Base-by-base conservation (phyloP, 1,284 basidiomycete species). In the Tilletia indica region DNA sequence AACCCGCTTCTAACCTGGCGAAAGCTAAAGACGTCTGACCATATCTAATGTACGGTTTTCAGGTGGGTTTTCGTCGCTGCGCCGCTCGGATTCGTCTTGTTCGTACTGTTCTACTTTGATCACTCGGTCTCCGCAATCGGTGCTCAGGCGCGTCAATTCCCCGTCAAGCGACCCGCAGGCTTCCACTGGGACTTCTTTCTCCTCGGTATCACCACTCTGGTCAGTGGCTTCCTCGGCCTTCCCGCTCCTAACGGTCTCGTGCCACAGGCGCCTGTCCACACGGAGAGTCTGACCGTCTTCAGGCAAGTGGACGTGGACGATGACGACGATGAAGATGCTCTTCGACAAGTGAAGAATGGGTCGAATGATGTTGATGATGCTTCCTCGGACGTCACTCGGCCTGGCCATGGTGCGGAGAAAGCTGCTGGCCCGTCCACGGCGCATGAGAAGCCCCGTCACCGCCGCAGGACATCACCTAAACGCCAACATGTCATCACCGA, bases 221-320 rank as follows among this genome's bases (percentile, higher is more conserved):
- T 97, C 67, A 91, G 94, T 3, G 95, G 94, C 0, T 86, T 98
- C 21, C 87, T 99, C 2, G 95, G 95, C 19, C 74, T 97, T 3
- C 94, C 95, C 0, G 94, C 95, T 0, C 95, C 95, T 0, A 97
- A 98, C 80, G 95, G 94, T 1, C 75, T 84, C 16, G 97, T 99
- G 67, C 95, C 95, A 0, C 96, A 98, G 85, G 95, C 96, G 0
- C 96, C 95, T 0, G 92, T 97, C 34, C 94, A 97, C 80, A 97
- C 95, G 0, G 89, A 90, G 14, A 92, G 93, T 6, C 89, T 99
- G 0, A 87, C 92, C 19, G 88, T 96, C 51, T 90, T 93, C 88
- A 90, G 91, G 38, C 84, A 83, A 36, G 78, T 83, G 11, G 77
- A 79, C 47, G 72, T 47, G 11, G 76, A 75, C 21, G 70, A 63